Base-by-base conservation (phyloP, 768 basidiomycete species). In the Tricholoma saponaceum region DNA sequence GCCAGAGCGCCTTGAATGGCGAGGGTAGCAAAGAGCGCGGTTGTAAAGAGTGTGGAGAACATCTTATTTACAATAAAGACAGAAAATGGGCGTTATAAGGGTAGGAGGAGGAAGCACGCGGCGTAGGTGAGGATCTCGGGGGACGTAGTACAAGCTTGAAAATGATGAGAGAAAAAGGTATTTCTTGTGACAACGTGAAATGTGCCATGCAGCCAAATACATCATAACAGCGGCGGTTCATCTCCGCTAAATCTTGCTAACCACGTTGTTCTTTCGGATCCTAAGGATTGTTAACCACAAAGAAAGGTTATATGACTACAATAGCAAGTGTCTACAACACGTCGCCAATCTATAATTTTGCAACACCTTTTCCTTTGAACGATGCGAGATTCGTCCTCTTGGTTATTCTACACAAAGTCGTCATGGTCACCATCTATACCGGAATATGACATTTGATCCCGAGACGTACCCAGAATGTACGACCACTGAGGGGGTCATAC, bases 21-120 rank as follows among this genome's bases (percentile, higher is more conserved):
- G 69, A 85, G 74, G 63, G 76, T 67, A 67, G 80, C 71, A 76
- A 90, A 73, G 85, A 91, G 82, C 66, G 87, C 78, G 74, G 83
- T 69, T 59, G 81, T 79, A 89, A 90, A 52, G 89, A 92, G 73
- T 74, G 90, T 89, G 76, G 83, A 75, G 81, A 85, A 85, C 90
- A 92, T 92, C 73, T 70, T 81, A 72, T 63, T 59, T 23, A 54
- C 62, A 66, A n/a, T 16, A 71, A 69, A 65, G 64, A 59, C 64
- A 58, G 62, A 61, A 62, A 60, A 46, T 46, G 62, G 66, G 61
- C 57, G 68, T 70, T 70, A 67, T 64, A 69, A 69, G 56, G 63
- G 66, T 61, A 65, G 56, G 61, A 62, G 65, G 63, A 60, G 61
- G 57, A 64, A 56, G 53, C 60, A 70, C 58, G 67, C 60, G 69